These are phyloP conservation scores for Sugiyamaella paludigena DNA, from an alignment of 1,139 yeast genomes.

Conservation along the genomic window DNA sequence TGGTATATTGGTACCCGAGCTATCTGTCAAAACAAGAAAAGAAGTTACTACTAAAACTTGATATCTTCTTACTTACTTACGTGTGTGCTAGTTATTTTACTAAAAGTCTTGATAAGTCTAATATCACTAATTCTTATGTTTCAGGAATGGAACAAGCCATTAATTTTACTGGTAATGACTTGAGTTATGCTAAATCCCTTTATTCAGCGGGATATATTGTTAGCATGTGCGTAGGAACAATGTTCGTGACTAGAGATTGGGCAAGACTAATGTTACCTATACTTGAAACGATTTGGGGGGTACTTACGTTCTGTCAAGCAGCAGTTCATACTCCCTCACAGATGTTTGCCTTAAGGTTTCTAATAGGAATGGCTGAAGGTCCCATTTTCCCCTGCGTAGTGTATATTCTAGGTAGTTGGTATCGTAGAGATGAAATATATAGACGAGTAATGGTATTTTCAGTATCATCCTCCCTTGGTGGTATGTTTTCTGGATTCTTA, in stretches of 20 bases:
- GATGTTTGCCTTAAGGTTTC: slow-evolving; percentile 55
- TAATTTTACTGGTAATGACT: slow-evolving; percentile 52
- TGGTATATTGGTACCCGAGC: slow-evolving; percentile 37
- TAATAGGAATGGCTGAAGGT: slow-evolving; percentile 57
- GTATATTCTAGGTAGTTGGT: slow-evolving; percentile 54
- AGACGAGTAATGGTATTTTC: slow-evolving; percentile 53
- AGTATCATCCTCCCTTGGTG: slow-evolving; percentile 36
- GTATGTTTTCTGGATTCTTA: slow-evolving; percentile 43
- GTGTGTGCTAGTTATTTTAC: slow-evolving; percentile 37
- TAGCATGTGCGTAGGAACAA: slow-evolving; percentile 37
- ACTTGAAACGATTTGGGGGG: slow-evolving; percentile 58
- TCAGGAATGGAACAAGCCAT: slow-evolving; percentile 62
- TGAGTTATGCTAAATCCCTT: slow-evolving; percentile 46
- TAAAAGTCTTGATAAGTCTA: slow-evolving; percentile 38
- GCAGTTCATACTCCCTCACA: slow-evolving; percentile 44
- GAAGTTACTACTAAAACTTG: slow-evolving; percentile 35
- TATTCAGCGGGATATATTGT: slow-evolving; percentile 37
- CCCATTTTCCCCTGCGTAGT: slow-evolving; percentile 60
- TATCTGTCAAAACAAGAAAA: slow-evolving; percentile 31
- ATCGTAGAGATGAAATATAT: slow-evolving; percentile 46
- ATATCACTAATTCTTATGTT: slow-evolving; percentile 49
- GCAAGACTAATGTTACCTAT: slow-evolving; percentile 44
- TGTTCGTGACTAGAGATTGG: slow-evolving; percentile 40
- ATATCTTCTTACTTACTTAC: slow-evolving; percentile 31
- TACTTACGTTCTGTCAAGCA: slow-evolving; percentile 52